Base-by-base conservation (phyloP, 306 rosid species). In the Biancaea sappan region DNA sequence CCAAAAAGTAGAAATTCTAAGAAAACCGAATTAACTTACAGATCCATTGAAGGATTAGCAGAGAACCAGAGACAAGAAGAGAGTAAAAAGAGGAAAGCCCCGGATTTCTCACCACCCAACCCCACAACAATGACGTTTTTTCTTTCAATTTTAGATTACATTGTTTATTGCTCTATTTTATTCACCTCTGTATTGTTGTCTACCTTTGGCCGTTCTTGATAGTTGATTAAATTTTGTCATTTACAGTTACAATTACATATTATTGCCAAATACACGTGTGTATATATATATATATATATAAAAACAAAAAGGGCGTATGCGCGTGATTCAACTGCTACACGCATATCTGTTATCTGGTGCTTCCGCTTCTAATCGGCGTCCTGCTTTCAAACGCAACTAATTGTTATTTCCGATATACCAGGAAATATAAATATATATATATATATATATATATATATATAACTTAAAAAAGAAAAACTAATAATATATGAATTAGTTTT, bases 51-150 rank as follows among this genome's bases (percentile, higher is more conserved):
- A 54, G 34, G 67, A 77, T 80, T 77, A 52, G 66, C 81, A 68
- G 62, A 69, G 19, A 80, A 54, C 22, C 64, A 77, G 59, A 74
- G 46, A 62, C 11, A 40, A 51, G 18, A 32, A 72, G 62, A 71
- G 73, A 65, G 47, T 60, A 26, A 71, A 50, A 18, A 69, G 77
- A 73, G 61, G 74, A 57, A 64, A 77, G 73, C 91, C 94, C 89
- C 62, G 71, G 64, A 81, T 79, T 81, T 85, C 77, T 85, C 91
- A 81, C 83, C 81, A 8, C 80, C 66, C 76, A 73, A 75, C 73
- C 86, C 85, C 80, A 84, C 79, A 44, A 60, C 82, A 44, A 51
- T 54, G 40, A 34, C 52, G 44, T 69, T 62, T 63, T 62, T 81
- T 71, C 71, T 62, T 81, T 71, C 71, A 62, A 41, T 72, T 63